A percentile compares a stretch with the other conserved stretches of the same genome.
These are phyloP conservation scores for Plasmodium berghei DNA, from an alignment of 169 alveolate species.

Conservation along the genomic window DNA sequence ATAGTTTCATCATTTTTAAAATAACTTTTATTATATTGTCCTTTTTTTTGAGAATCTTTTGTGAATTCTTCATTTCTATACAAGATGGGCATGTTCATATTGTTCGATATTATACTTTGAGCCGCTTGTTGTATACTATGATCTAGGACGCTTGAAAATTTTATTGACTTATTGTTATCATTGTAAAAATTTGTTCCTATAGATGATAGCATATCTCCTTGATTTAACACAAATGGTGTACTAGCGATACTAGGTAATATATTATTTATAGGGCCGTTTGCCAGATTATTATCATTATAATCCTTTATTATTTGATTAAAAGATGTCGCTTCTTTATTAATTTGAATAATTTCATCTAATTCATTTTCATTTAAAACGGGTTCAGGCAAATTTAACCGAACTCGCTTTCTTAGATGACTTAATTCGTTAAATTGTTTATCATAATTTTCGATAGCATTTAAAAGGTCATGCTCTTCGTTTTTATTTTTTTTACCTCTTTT, in stretches of 20 bases:
- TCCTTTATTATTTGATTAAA: conserved; percentile 59
- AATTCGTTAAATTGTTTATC: conserved; percentile 65
- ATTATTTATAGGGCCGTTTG: conserved; percentile 20
- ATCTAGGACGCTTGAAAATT: conserved; percentile 56
- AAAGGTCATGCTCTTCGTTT: conserved; percentile 41
- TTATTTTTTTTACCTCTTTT: background rate
- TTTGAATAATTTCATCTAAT: conserved; percentile 70
- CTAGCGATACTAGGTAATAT: conserved; percentile 56
- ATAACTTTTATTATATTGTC: background rate
- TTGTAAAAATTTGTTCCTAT: conserved; percentile 39
- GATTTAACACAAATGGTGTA: conserved; percentile 41
- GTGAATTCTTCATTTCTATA: no score
- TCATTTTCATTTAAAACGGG: conserved; percentile 68
- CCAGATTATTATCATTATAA: conserved; percentile 28
- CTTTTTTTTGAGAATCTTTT: background rate
- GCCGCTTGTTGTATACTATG: conserved; percentile 62
- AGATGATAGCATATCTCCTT: conserved; percentile 37
- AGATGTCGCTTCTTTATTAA: conserved; percentile 66
- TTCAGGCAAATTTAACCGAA: conserved; percentile 55
- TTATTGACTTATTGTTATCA: conserved; percentile 38
- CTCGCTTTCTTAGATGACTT: conserved; percentile 63
- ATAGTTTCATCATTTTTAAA: background rate
- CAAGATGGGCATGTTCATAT: conserved; percentile 35
- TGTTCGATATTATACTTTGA: conserved; percentile 38
- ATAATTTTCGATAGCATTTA: conserved; percentile 52